These are phyloP conservation scores for Thinopyrum elongatum DNA, from an alignment of 176 grass and related monocot species.

Conservation along the genomic window DNA sequence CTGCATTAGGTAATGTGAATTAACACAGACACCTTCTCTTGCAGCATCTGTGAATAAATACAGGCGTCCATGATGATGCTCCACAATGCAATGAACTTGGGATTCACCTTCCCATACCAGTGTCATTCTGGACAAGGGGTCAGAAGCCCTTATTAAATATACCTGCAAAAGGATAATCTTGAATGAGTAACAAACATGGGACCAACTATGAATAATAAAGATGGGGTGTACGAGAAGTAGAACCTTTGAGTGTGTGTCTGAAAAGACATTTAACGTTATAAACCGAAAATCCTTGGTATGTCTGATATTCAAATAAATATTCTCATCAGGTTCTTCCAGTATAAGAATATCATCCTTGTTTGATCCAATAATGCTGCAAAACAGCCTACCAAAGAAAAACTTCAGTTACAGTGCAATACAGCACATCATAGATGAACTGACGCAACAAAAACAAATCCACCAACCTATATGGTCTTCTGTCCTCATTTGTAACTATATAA, in stretches of 20 bases:
- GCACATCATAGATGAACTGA: not conserved
- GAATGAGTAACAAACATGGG: slow-evolving; percentile 13
- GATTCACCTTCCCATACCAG: slow-evolving; percentile 87
- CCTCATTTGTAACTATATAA: slow-evolving; percentile 81
- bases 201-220: not conserved
- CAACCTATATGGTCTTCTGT: slow-evolving; percentile 79
- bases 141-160: slow-evolving; percentile 85
- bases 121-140: slow-evolving; percentile 74
- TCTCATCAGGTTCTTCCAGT: slow-evolving; percentile 79
- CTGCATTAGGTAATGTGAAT: slow-evolving; percentile 81
- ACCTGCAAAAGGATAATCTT: slow-evolving; percentile 58
- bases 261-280: slow-evolving; percentile 91
- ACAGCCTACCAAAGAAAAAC: slow-evolving; percentile 54
- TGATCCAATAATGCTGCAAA: slow-evolving; percentile 88
- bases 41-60: slow-evolving; percentile 90
- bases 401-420: slow-evolving; percentile 12
- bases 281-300: slow-evolving; percentile 91
- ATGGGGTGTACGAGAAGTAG: slow-evolving; percentile 7
- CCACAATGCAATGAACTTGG: slow-evolving; percentile 83
- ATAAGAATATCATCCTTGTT: slow-evolving; percentile 73
- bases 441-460: slow-evolving; percentile 28
- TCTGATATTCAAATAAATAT: slow-evolving; percentile 85
- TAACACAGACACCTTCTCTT: slow-evolving; percentile 58
- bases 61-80: slow-evolving; percentile 72
- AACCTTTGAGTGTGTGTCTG: slow-evolving; percentile 86